A percentile compares a stretch with the other conserved stretches of the same genome.
These are phyloP conservation scores for Arabis alpina DNA, from an alignment of 345 rosid species.

Conservation along the genomic window DNA sequence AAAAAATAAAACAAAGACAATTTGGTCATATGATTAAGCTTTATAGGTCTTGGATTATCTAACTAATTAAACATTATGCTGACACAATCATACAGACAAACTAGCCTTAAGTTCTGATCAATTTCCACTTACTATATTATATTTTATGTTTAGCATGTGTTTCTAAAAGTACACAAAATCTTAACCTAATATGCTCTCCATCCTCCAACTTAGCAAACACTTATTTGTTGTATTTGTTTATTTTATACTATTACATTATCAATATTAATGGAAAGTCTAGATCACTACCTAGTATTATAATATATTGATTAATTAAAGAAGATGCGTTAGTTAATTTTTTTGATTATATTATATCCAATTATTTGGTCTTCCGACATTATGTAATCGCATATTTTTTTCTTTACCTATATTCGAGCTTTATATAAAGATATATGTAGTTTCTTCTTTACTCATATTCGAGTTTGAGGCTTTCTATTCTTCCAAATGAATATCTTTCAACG, in stretches of 20 bases:
- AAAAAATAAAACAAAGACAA: conserved; percentile 3
- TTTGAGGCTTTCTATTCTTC: no score
- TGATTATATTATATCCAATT: conserved; percentile 13
- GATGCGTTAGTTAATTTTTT: conserved; percentile 22
- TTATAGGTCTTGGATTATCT: conserved; percentile 34
- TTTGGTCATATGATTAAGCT: conserved; percentile 33
- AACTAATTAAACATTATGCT: conserved; percentile 36
- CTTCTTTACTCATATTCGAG: no score
- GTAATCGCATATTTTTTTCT: conserved; percentile 13
- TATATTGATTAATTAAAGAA: conserved; percentile 16
- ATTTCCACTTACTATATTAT: conserved; percentile 35
- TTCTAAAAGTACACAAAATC: conserved; percentile 43
- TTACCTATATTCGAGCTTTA: conserved; percentile 29
- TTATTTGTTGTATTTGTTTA: conserved; percentile 15
- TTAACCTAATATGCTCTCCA: conserved; percentile 43
- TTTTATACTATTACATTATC: conserved; percentile 11
- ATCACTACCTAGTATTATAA: conserved; percentile 29
- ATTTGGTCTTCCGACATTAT: conserved; percentile 23
- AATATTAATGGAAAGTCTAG: conserved; percentile 29
- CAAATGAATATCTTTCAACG: not conserved
- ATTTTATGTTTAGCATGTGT: conserved; percentile 34
- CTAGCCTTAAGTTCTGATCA: conserved; percentile 42
- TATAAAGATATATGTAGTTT: not conserved
- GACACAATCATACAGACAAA: conserved; percentile 47
- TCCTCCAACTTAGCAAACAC: conserved; percentile 40